Evolutionary conservation across 139 green algal species (phyloP), one percentile per base, ranked within the genome.

Genomic region (Chlorella vulgaris): DNA sequence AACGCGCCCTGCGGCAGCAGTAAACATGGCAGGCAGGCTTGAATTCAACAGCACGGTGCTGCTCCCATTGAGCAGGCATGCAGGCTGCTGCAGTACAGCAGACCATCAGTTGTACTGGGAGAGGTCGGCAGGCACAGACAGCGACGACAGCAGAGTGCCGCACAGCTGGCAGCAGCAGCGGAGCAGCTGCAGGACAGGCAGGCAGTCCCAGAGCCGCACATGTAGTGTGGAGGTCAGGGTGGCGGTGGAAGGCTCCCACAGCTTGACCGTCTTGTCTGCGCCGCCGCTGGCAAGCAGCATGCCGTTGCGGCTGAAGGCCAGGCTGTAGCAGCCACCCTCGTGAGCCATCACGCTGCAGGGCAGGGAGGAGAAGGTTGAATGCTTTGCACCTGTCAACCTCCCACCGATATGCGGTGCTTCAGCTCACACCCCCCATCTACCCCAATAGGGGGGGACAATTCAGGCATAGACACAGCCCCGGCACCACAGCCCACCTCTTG

Each of bases 241-340:
- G 26, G 74, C 76, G 0, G 35, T 69, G n/a, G 47, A 53, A 0
- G 78, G 53, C 61, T 96, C 92, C 92, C 92, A 96, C 2, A 93
- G 51, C 38, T 86, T 81, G 18, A 96, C 92, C 1, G 74, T 71
- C 35, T 86, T 89, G 86, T 96, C 91, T 1, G 86, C 80, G 2
- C 92, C 92, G 60, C 88, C 93, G 31, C 70, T 93, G 19, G 92
- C 92, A 28, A 93, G 80, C 43, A 89, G 74, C 36, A 71, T 76
- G 18, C 91, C 91, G 69, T 75, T 62, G 50, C 66, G 74, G 42
- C 91, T 84, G 50, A 91, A 85, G 26, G 89, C 87, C 39, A 92
- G 76, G 28, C 83, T 84, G 60, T 69, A 88, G 73, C 85, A 90
- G 74, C 87, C 91, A 51, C 89, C 91, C n/a, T 81, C 80, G 65